Base-by-base conservation (phyloP, 2,329 filamentous ascomycete genomes). In the Colletotrichum camelliae region DNA sequence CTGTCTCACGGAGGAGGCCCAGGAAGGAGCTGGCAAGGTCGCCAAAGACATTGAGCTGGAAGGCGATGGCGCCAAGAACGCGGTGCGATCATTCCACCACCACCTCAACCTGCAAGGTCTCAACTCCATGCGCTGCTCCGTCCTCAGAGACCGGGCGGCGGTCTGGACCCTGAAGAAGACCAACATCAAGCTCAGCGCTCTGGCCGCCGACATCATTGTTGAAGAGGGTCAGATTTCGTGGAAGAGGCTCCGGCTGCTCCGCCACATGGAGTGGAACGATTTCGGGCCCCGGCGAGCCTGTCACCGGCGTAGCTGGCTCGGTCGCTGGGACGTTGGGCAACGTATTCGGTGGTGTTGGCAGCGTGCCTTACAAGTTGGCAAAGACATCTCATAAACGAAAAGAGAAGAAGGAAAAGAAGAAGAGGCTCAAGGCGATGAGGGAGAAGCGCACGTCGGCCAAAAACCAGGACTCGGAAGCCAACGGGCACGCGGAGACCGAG, bases 261-360 rank as follows among this genome's bases (percentile, higher is more conserved):
- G 94, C 10, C 92, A 94, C 79, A 91, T 89, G 67, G 93, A 94
- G 79, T 95, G 93, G 93, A 94, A 94, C 78, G 93, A 95, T 79
- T 95, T 95, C 79, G 93, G 94, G 94, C 0, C 93, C 93, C 0
- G 93, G 93, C 1, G 94, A 95, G 80, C 94, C 94, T 0, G 85
- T 95, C 15, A 94, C 93, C 0, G 94, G 93, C 4, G 85, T 90
- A 5, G 90, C 91, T 39, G 90, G 91, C 13, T 93, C 92, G 0
- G 79, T 95, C 6, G 87, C 90, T n/a, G 87, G 88, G 4, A 91
- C 90, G 0, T 81, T 93, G 4, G 88, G 89, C 2, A 89, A 91
- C 43, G 87, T 93, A 1, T 90, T 93, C 31, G 86, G 88, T n/a
- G 93, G 93, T 0, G 85, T 94, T 18, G 92, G 90, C 1, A 88